Evolutionary conservation across 345 rosid species (phyloP), one percentile per base, ranked within the genome.

Genomic region (Mallotus nudiflorus): DNA sequence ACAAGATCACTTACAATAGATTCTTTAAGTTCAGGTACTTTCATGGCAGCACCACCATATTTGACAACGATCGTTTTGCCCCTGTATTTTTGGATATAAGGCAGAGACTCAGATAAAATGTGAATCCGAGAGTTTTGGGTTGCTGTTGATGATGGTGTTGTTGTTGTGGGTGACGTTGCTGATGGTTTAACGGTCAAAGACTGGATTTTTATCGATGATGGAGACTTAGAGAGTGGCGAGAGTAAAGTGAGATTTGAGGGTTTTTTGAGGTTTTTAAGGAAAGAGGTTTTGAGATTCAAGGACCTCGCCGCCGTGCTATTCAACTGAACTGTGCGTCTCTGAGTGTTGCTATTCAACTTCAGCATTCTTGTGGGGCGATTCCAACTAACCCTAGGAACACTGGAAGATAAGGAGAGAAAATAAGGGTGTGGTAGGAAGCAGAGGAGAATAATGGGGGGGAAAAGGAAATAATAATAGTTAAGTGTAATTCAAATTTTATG

Each of bases 31-130:
- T 84, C 86, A 62, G 87, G 83, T 0, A 82, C 82, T 53, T 88
- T 92, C 99, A 95, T 92, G 78, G 99, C 99, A 28, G 96, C 98
- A 68, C 98, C 95, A 35, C 97, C 98, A 65, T 91, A 91, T 81
- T 93, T 93, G 81, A 93, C 97, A 7, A 93, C 97, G 20, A 93
- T 80, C 52, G 91, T 91, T 79, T 93, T 91, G 1, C 99, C 99
- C 0, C 96, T 78, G 79, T 89, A 92, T 77, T 86, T 90, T 73
- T 92, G 97, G 77, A 95, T 92, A 76, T 90, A 95, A 0, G 99
- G 99, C 15, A 95, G 82, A 0, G 99, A 87, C 79, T 95, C 99
- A 1, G 97, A 92, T 59, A 95, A 81, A 44, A 92, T 83, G 71
- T 83, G 88, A 46, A 95, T 93, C 49, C 97, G 89, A 79, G 73